Percentiles rank a stretch among this genome's conserved stretches.
phyloP scores from a whole-genome alignment of 768 basidiomycete genomes.

The Leccinum pellstonianum region DNA sequence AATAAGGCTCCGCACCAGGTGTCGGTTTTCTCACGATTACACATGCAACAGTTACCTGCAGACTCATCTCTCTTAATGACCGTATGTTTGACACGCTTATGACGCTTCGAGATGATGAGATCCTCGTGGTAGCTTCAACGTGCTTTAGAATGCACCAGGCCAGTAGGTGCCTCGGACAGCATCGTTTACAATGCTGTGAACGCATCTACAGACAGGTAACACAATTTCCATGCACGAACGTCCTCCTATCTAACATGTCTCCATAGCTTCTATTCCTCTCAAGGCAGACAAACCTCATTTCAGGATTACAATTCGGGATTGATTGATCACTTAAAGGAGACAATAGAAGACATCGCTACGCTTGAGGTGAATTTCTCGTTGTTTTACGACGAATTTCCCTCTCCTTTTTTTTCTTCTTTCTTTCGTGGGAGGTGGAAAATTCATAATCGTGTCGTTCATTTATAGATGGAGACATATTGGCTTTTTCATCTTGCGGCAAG shows the following conservation, averaged over 20 bases:
- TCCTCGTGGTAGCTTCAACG: conserved; percentile 42
- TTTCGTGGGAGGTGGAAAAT: neutral
- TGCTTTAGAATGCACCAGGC: conserved; percentile 45
- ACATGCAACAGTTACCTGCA: conserved; percentile 48
- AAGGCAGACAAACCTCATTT: conserved; percentile 80
- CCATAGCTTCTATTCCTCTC: conserved; percentile 79
- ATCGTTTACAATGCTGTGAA: conserved; percentile 53
- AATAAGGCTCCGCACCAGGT: neutral
- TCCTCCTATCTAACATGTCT: conserved; percentile 7
- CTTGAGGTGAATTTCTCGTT: conserved; percentile 53
- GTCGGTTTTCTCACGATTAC: conserved; percentile 3
- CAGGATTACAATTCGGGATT: conserved; percentile 69
- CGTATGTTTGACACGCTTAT: conserved; percentile 36
- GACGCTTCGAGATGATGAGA: conserved; percentile 5
- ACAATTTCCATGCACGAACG: neutral
- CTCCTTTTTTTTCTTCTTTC: neutral
- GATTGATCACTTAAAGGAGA: conserved; percentile 51
- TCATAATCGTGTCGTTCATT: conserved; percentile 2
- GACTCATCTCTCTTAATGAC: conserved; percentile 51
- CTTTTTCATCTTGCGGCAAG: conserved; percentile 74
- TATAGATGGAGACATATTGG: conserved; percentile 85
- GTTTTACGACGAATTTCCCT: neutral
- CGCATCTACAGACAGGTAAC: conserved; percentile 80
- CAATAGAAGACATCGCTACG: conserved; percentile 56
- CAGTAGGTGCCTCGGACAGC: conserved; percentile 33